Evolutionary conservation across 2,329 filamentous ascomycete species (phyloP).

Genomic region (Alternaria consortialis): DNA sequence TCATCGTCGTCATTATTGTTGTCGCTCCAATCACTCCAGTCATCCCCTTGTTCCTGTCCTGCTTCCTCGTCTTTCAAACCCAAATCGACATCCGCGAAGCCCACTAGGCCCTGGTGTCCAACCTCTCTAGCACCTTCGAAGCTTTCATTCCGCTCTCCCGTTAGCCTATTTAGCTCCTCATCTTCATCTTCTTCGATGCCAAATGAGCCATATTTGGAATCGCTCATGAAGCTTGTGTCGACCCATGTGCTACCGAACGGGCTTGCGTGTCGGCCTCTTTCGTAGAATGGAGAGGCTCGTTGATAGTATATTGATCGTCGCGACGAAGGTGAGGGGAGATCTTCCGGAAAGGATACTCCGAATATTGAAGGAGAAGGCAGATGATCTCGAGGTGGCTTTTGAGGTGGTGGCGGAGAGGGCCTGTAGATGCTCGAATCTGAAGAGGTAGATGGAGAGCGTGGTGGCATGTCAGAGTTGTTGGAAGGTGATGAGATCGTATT

Average conservation of each 20-base stretch:
- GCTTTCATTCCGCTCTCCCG: background rate
- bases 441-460: background rate
- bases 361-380: background rate
- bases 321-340: background rate
- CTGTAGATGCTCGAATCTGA: background rate
- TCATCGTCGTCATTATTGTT: background rate
- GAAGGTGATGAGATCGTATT: background rate
- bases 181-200: background rate
- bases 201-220: background rate
- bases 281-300: background rate
- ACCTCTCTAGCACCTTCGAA: background rate
- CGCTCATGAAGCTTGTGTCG: background rate
- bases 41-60: background rate
- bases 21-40: background rate
- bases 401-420: background rate
- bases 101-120: background rate
- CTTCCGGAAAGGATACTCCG: background rate
- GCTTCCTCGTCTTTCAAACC: background rate
- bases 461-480: too few relatives aligned
- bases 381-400: background rate
- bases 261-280: background rate
- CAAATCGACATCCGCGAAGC: background rate
- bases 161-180: background rate
- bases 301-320: background rate
- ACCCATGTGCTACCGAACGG: background rate